Evolutionary conservation across 805 yeast genomes (phyloP), one percentile per base, ranked within the genome.

Genomic region (Wickerhamiella alocasiicola): DNA sequence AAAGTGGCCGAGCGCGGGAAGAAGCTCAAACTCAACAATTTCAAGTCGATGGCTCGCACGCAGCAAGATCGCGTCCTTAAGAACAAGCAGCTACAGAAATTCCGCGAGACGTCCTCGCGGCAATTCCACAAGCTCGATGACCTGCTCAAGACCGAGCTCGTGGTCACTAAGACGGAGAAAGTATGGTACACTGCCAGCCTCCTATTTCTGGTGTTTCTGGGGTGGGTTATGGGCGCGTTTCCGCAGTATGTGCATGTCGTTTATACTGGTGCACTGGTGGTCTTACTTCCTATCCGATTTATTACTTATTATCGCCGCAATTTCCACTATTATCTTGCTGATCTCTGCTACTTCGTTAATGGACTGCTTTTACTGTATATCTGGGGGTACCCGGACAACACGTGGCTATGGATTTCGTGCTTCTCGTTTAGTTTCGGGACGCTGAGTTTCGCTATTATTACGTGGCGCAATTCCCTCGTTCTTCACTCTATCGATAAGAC

Each of bases 391-490:
- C 96, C 98, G 0, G 53, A 66, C 25, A 81, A 94, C 2, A 66
- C 68, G 29, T 71, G 76, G 49, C 64, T 88, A 18, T 88, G 80
- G 61, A 74, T 82, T 12, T 71, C 88, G 2, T 84, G 93, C 49
- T 87, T 82, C 60, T 80, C 95, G 7, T 74, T 88, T 45, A 71
- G 91, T 1, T 76, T 80, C 63, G 98, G 97, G 1, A 83, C 96
- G 0, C 62, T 88, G 42, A 72, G 94, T 5, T 87, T 83, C 71
- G 96, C 96, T 0, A 95, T 88, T 17, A 76, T 88, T 32, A 82
- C 95, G 0, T 88, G 97, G 98, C 69, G 94, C 50, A 88, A 88
- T 57, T 85, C 95, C 5, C 66, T 88, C 42, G 97, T 88, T 6
- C 66, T 88, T 36, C 98, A 88, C 55, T 78, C 88, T 9, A 71